These are phyloP conservation scores for Penicillium sp. DNA, from an alignment of 2,329 filamentous ascomycete species.

Conservation along the genomic window DNA sequence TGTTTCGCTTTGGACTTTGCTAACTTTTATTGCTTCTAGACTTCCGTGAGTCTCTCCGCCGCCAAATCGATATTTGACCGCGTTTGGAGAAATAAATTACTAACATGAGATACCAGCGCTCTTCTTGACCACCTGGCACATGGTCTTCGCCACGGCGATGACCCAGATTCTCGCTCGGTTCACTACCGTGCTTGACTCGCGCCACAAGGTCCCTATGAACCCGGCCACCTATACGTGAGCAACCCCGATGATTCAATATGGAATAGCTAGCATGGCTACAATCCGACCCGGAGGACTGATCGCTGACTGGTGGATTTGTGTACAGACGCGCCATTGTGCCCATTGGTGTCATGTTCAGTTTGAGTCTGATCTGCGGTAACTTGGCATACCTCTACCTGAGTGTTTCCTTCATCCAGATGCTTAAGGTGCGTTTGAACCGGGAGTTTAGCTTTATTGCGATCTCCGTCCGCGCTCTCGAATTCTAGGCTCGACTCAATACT, in stretches of 20 bases:
- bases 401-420: conserved; percentile 98
- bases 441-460: not conserved
- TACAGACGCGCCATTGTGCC: conserved; percentile 78
- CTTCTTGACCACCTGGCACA: conserved; percentile 89
- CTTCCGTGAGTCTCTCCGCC: conserved; percentile 44
- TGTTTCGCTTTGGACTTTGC: not conserved
- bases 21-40: conserved; percentile 30
- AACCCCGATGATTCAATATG: not conserved
- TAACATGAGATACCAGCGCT: conserved; percentile 39
- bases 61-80: not conserved
- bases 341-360: conserved; percentile 92
- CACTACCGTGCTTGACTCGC: conserved; percentile 82
- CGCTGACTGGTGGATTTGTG: not conserved
- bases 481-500: not conserved
- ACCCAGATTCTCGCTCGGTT: conserved; percentile 89
- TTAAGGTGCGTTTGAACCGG: conserved; percentile 65
- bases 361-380: conserved; percentile 96
- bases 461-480: not conserved
- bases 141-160: conserved; percentile 86
- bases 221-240: conserved; percentile 73
- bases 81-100: not conserved
- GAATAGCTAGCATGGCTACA: not conserved
- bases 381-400: conserved; percentile 92
- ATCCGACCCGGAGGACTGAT: not conserved
- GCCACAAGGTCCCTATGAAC: conserved; percentile 96